Conservation (phyloP, 2,329 filamentous ascomycete genomes). For the Chalaropsis thielavioides region DNA sequence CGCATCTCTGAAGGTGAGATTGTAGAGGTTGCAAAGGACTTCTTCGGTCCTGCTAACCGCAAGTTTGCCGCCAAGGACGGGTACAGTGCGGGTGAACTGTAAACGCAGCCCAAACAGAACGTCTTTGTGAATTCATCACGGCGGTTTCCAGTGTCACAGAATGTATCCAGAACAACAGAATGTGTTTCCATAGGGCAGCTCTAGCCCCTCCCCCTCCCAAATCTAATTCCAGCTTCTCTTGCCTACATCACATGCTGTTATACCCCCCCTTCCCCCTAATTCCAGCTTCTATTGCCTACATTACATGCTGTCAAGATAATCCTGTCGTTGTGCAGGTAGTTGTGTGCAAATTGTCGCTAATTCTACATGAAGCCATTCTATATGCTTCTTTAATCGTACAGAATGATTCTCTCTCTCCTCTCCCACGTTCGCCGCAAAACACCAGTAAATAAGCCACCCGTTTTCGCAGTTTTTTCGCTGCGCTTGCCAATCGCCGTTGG, state of each 20-base stretch:
- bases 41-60: constrained; percentile 42
- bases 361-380: constrained; percentile 18
- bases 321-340: constrained; percentile 5
- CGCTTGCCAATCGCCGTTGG: background rate
- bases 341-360: constrained; percentile 16
- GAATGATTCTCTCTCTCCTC: constrained; percentile 6
- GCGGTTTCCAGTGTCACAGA: background rate
- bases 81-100: constrained; percentile 8
- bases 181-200: background rate
- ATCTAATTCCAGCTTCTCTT: background rate
- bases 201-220: background rate
- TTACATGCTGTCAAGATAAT: background rate
- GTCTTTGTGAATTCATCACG: background rate
- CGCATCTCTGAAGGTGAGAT: constrained; percentile 52
- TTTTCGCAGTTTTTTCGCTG: background rate
- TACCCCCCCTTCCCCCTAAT: background rate
- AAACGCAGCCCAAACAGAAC: background rate
- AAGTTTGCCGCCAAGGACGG: constrained; percentile 22
- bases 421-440: background rate
- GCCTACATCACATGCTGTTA: background rate
- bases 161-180: background rate
- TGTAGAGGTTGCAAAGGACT: constrained; percentile 49
- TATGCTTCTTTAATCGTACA: constrained; percentile 18
- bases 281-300: background rate
- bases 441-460: background rate